These are phyloP conservation scores for Vitellaria paradoxa DNA, from an alignment of 179 eudicot species.

Conservation along the genomic window DNA sequence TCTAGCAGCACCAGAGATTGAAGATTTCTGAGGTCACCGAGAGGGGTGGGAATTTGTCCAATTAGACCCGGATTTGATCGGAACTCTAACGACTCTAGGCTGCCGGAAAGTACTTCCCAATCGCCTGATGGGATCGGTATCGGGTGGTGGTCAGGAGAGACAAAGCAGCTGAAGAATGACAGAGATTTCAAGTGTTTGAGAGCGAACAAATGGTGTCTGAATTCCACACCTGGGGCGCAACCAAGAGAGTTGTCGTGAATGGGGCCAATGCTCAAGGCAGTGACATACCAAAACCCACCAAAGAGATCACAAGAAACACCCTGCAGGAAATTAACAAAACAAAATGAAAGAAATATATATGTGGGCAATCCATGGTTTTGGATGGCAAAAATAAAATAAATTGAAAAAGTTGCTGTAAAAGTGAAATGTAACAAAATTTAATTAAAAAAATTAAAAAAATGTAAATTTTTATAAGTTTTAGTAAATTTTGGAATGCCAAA, in stretches of 20 bases:
- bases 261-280: conserved; percentile 67
- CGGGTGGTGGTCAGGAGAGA: conserved; percentile 27
- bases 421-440: too few relatives aligned
- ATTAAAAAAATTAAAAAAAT: too few relatives aligned
- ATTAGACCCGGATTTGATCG: conserved; percentile 67
- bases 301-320: conserved; percentile 94
- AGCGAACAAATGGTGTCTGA: conserved; percentile 52
- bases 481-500: too few relatives aligned
- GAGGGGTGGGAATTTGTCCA: conserved; percentile 48
- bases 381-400: too few relatives aligned
- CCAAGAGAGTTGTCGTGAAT: conserved; percentile 73
- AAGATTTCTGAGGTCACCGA: conserved; percentile 54
- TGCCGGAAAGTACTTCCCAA: conserved; percentile 50
- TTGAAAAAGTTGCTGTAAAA: too few relatives aligned
- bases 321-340: conserved; percentile 39
- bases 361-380: too few relatives aligned
- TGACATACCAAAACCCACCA: conserved; percentile 82
- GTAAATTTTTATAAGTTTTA: too few relatives aligned
- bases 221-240: conserved; percentile 50
- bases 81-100: conserved; percentile 64
- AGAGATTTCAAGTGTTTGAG: conserved; percentile 68
- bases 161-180: conserved; percentile 66
- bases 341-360: background rate
- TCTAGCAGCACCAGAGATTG: conserved; percentile 67
- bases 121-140: conserved; percentile 41